A percentile compares a stretch with the other conserved stretches of the same genome.
These are phyloP conservation scores for Suhomyces canberraensis DNA, from an alignment of 805 yeast species.

Conservation along the genomic window DNA sequence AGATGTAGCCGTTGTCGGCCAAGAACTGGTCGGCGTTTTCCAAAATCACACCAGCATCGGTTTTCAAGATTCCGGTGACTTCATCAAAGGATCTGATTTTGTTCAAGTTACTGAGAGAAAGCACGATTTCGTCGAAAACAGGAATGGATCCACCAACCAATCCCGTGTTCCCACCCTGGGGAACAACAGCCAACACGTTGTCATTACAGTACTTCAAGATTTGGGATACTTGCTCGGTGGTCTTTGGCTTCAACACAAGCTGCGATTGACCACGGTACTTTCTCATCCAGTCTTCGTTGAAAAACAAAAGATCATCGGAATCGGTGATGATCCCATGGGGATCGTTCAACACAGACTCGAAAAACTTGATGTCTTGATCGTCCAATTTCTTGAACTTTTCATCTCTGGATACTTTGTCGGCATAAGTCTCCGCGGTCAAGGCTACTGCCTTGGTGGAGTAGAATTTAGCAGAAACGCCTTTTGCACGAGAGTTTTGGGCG, in stretches of 20 bases:
- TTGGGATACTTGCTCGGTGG: slow-evolving; percentile 70
- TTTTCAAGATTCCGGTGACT: slow-evolving; percentile 79
- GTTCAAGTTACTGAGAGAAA: slow-evolving; percentile 69
- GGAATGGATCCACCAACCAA: slow-evolving; percentile 94
- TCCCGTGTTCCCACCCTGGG: slow-evolving; percentile 97
- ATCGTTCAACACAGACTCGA: slow-evolving; percentile 55
- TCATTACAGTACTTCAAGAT: slow-evolving; percentile 81
- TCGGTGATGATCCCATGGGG: slow-evolving; percentile 51
- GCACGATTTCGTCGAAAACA: slow-evolving; percentile 82
- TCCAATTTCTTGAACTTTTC: slow-evolving; percentile 50
- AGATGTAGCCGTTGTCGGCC: slow-evolving; percentile 80
- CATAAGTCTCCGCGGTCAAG: slow-evolving; percentile 71
- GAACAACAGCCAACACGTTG: slow-evolving; percentile 76
- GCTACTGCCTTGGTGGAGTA: slow-evolving; percentile 37
- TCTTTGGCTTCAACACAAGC: slow-evolving; percentile 77
- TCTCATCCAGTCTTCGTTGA: slow-evolving; percentile 92
- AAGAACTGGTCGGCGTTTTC: slow-evolving; percentile 79
- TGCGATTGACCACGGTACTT: slow-evolving; percentile 87
- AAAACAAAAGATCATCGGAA: slow-evolving; percentile 60
- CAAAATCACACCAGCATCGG: slow-evolving; percentile 87
- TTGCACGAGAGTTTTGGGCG: background rate
- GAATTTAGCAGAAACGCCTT: slow-evolving; percentile 8
- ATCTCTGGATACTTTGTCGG: slow-evolving; percentile 51
- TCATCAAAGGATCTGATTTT: slow-evolving; percentile 77
- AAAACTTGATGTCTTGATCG: slow-evolving; percentile 55